Base-by-base conservation (phyloP, 768 basidiomycete species). In the Kwoniella mangroviensis region DNA sequence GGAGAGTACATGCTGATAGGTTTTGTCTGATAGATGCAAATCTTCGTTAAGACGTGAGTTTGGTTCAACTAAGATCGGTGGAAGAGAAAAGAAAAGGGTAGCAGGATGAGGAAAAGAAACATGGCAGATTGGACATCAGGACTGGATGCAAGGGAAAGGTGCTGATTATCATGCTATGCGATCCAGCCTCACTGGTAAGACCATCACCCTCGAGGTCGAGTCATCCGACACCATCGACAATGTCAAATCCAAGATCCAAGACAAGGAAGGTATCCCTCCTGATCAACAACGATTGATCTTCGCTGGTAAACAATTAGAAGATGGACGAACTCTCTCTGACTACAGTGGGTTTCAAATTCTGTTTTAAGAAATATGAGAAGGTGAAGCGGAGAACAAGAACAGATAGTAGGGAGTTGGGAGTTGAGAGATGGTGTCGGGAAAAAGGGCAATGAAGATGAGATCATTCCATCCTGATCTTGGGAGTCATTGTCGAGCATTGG, bases 111-210 rank as follows among this genome's bases (percentile, higher is more conserved):
- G 41, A n/a, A n/a, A n/a, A n/a, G n/a, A n/a, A n/a, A n/a, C n/a
- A n/a, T n/a, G n/a, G n/a, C n/a, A n/a, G n/a, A n/a, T n/a, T n/a
- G n/a, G n/a, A n/a, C n/a, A n/a, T n/a, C n/a, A n/a, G n/a, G n/a
- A n/a, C n/a, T n/a, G n/a, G n/a, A n/a, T n/a, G n/a, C n/a, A n/a
- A n/a, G 51, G 51, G 49, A 60, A 7, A 70, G 28, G 22, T 51
- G 34, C 60, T 60, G 60, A 68, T 58, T 5, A n/a, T n/a, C n/a
- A n/a, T n/a, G 5, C 21, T 43, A 19, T 64, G 54, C 59, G 28
- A 63, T 22, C 56, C 64, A 83, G 80, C 74, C 84, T 91, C 4
- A 90, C 90, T 7, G 90, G 90, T 58, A 90, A 90, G 87, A 91
- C 91, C 58, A 90, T 91, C 79, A 91, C 90, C 68, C 81, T 85